Evolutionary conservation across 208 protist species (phyloP).

Genomic region (Trypanosoma caninum): DNA sequence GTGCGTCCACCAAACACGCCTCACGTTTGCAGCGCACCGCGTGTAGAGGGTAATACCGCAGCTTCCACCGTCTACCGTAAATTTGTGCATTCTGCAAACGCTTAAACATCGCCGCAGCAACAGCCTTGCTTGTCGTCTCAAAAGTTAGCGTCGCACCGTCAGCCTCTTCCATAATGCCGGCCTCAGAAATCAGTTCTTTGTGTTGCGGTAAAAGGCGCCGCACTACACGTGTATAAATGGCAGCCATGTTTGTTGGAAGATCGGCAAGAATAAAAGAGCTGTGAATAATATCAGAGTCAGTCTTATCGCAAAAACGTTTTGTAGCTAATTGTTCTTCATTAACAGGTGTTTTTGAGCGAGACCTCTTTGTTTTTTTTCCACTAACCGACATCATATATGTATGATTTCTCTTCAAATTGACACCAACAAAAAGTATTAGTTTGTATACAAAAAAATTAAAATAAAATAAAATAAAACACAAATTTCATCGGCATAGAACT

Average conservation of each 20-base stretch:
- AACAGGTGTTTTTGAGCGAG: not conserved
- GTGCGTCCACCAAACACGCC: conserved; percentile 68
- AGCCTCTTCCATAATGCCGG: conserved; percentile 61
- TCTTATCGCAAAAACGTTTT: conserved; percentile 5
- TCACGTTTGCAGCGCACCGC: conserved; percentile 30
- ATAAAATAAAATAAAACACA: no score
- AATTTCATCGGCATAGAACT: no score
- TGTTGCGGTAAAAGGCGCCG: conserved; percentile 44
- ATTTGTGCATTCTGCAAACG: conserved; percentile 70
- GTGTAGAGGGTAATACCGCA: conserved; percentile 51
- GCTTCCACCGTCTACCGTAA: conserved; percentile 74
- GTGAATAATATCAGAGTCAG: conserved; percentile 41
- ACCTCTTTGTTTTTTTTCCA: no score
- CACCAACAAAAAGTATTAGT: no score
- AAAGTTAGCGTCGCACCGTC: conserved; percentile 70
- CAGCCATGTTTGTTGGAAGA: conserved; percentile 54
- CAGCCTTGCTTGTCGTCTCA: conserved; percentile 52
- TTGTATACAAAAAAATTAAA: no score
- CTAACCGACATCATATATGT: not conserved
- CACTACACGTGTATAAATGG: conserved; percentile 63
- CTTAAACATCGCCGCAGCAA: conserved; percentile 47
- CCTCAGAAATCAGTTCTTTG: conserved; percentile 23
- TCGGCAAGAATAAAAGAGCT: conserved; percentile 62
- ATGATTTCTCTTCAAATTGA: no score
- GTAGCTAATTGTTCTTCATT: not conserved